phyloP scores from a whole-genome alignment of 441 rosid genomes.

The Francoa sonchifolia region DNA sequence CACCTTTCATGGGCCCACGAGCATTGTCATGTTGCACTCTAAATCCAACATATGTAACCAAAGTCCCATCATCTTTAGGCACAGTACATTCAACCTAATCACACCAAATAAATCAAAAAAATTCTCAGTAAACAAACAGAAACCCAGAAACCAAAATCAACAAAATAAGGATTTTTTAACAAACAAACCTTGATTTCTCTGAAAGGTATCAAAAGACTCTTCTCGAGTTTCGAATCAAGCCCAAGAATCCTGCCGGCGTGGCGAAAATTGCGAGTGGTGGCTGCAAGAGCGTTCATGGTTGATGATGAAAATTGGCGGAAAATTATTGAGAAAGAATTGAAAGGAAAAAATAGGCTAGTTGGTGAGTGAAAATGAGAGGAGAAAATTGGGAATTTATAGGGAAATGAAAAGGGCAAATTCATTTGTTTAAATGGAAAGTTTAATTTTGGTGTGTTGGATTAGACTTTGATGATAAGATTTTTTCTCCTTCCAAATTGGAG shows the following conservation, averaged over 20 bases:
- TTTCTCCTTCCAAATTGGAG: too few species aligned
- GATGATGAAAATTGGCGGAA: too few species aligned
- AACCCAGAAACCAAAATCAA: neutral
- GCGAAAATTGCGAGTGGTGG: conserved; percentile 86
- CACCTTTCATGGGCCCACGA: conserved; percentile 25
- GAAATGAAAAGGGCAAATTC: too few species aligned
- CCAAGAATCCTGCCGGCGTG: conserved; percentile 79
- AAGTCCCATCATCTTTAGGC: conserved; percentile 21
- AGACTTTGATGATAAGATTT: too few species aligned
- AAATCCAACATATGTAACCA: conserved; percentile 18
- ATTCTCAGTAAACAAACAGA: neutral
- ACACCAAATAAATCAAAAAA: neutral
- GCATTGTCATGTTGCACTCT: conserved; percentile 24
- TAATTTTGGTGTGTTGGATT: too few species aligned
- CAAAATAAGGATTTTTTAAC: too few species aligned
- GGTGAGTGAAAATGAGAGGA: too few species aligned
- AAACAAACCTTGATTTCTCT: conserved; percentile 97
- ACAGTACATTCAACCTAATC: conserved; percentile 22
- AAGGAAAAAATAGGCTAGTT: too few species aligned
- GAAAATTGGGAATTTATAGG: too few species aligned
- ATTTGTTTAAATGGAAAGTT: too few species aligned
- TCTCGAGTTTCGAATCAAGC: conserved; percentile 74
- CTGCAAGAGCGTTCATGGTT: conserved; percentile 86
- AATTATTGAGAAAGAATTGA: too few species aligned
- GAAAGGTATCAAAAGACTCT: conserved; percentile 78